These are phyloP conservation scores for Penicillium aurantiogriseum DNA, from an alignment of 2,329 filamentous ascomycete genomes.

Conservation along the genomic window DNA sequence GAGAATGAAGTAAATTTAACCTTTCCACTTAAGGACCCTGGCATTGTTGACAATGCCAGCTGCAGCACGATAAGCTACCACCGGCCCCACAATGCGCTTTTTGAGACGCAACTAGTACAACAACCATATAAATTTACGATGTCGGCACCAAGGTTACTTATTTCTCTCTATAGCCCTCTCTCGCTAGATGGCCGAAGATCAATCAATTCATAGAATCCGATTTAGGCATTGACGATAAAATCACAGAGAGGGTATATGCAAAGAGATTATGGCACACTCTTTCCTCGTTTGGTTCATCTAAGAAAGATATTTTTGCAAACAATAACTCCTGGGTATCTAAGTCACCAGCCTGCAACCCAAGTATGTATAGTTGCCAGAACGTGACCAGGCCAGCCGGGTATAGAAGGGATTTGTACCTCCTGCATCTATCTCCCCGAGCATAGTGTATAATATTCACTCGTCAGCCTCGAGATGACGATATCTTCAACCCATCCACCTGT, in stretches of 20 bases:
- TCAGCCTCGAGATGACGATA: background rate
- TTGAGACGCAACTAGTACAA: background rate
- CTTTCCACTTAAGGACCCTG: background rate
- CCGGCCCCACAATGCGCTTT: background rate
- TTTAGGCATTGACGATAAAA: background rate
- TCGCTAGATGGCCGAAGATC: background rate
- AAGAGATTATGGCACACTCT: background rate
- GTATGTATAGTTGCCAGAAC: constrained; percentile 2
- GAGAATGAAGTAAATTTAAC: background rate
- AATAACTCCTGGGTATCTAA: constrained; percentile 22
- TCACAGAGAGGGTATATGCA: background rate
- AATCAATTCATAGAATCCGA: background rate
- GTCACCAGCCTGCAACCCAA: constrained; percentile 5
- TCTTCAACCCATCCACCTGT: background rate
- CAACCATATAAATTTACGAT: background rate
- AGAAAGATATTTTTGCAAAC: background rate
- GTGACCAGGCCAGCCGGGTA: constrained; percentile 1
- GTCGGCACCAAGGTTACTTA: background rate
- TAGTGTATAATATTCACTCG: background rate
- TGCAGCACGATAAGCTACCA: background rate
- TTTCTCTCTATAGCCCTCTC: background rate
- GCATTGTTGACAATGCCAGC: background rate
- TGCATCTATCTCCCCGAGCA: background rate
- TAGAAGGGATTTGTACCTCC: background rate
- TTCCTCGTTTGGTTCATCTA: background rate